Percentiles rank a stretch among this genome's conserved stretches.
Conservation (phyloP, 805 yeast species). For the Kodamaea hsintzibuensis region DNA sequence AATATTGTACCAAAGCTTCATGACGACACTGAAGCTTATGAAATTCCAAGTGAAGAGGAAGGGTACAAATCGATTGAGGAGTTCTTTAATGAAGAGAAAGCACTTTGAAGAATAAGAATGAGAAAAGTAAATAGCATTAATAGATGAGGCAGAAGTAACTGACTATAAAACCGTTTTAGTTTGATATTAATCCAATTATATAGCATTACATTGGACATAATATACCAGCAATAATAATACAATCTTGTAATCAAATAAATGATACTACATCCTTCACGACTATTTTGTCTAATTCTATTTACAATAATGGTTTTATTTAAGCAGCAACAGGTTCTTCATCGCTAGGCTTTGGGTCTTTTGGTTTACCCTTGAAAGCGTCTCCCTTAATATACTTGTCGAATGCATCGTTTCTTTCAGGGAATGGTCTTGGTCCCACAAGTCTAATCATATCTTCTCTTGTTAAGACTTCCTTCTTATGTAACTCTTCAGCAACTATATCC, state of each 20-base stretch:
- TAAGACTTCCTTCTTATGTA: slow-evolving; percentile 71
- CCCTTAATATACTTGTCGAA: slow-evolving; percentile 82
- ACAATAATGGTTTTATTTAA: slow-evolving; percentile 1
- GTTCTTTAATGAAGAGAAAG: slow-evolving; percentile 5
- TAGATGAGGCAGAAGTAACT: not conserved
- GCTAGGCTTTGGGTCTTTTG: slow-evolving; percentile 12
- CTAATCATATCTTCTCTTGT: slow-evolving; percentile 81
- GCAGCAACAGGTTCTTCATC: slow-evolving; percentile 7
- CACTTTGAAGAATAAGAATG: not conserved
- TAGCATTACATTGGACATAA: no score
- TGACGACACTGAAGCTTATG: not conserved
- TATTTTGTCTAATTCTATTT: slow-evolving; percentile 2
- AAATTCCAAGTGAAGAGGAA: slow-evolving; percentile 1
- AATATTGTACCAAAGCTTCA: not conserved
- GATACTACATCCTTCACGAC: not conserved
- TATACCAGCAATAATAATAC: no score
- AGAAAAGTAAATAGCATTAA: not conserved
- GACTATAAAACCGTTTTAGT: no score
- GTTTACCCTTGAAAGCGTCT: slow-evolving; percentile 42
- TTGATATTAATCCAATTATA: no score
- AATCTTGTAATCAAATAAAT: no score
- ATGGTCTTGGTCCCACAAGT: slow-evolving; percentile 75
- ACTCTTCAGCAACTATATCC: slow-evolving; percentile 70
- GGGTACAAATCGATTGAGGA: slow-evolving; percentile 15
- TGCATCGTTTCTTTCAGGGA: slow-evolving; percentile 78